phyloP scores from a whole-genome alignment of 2,329 filamentous ascomycete species.

The Sporothrix euskadiensis region DNA sequence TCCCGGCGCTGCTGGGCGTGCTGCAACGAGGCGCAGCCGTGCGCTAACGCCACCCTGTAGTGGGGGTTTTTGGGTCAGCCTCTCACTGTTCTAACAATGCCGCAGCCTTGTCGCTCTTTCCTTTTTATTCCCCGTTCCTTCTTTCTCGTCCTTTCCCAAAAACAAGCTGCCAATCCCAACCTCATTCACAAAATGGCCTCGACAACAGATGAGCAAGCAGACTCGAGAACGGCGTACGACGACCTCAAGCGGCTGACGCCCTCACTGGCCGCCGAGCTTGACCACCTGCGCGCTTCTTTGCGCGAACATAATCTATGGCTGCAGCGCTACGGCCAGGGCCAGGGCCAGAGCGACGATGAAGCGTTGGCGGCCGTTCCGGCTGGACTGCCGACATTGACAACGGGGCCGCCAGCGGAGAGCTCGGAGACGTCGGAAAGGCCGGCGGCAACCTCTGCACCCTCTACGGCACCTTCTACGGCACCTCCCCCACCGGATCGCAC shows the following conservation, averaged over 20 bases:
- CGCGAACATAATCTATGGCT: slow-evolving; percentile 40
- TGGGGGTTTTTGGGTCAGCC: neutral
- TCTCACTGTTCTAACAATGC: neutral
- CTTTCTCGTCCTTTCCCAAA: neutral
- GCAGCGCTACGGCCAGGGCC: slow-evolving; percentile 37
- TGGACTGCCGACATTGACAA: slow-evolving; percentile 18
- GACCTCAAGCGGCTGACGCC: slow-evolving; percentile 37
- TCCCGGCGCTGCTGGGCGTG: neutral
- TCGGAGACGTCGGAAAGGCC: neutral
- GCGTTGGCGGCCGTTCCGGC: neutral
- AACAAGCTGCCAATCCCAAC: neutral
- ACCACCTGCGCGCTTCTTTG: slow-evolving; percentile 37
- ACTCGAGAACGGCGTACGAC: slow-evolving; percentile 34
- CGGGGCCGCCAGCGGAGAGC: neutral
- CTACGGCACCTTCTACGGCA: neutral
- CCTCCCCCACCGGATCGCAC: neutral
- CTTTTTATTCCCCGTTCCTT: neutral
- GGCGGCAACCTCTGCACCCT: too few species aligned
- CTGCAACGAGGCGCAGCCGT: slow-evolving; percentile 16
- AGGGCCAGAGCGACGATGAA: slow-evolving; percentile 26
- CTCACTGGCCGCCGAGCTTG: slow-evolving; percentile 36
- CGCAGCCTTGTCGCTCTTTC: slow-evolving; percentile 4
- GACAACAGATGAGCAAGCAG: neutral
- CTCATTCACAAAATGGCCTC: neutral
- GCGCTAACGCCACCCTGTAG: slow-evolving; percentile 14